Percentiles rank a stretch among this genome's conserved stretches.
These are phyloP conservation scores for Penicillium pulvis DNA, from an alignment of 495 filamentous ascomycete species.

Conservation along the genomic window DNA sequence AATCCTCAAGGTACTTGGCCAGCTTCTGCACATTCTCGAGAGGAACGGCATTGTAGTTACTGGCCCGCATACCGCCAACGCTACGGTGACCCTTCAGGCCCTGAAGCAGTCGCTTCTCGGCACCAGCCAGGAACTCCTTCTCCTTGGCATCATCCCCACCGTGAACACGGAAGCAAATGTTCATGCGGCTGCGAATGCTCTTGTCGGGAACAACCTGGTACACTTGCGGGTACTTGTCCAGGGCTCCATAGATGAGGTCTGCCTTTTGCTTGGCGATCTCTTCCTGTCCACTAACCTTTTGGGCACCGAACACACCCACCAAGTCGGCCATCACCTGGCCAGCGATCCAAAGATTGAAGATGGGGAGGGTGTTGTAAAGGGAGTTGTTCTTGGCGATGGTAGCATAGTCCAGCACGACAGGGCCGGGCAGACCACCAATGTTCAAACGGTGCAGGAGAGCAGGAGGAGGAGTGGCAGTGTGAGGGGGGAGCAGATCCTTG, in stretches of 20 bases:
- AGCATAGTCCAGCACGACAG: constrained; percentile 77
- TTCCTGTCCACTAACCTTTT: constrained; percentile 67
- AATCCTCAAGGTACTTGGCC: constrained; percentile 60
- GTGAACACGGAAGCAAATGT: constrained; percentile 81
- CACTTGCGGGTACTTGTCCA: constrained; percentile 69
- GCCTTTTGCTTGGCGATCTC: constrained; percentile 72
- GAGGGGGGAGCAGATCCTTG: constrained; percentile 72
- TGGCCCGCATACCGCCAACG: constrained; percentile 61
- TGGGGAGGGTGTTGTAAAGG: constrained; percentile 92
- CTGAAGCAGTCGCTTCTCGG: constrained; percentile 51
- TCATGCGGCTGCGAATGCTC: constrained; percentile 79
- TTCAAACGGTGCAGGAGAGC: constrained; percentile 68
- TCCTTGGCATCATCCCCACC: constrained; percentile 61
- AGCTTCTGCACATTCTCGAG: constrained; percentile 62
- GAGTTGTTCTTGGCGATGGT: constrained; percentile 84
- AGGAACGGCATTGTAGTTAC: constrained; percentile 64
- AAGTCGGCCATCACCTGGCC: constrained; percentile 77
- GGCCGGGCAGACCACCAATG: constrained; percentile 64
- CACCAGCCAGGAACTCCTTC: constrained; percentile 75
- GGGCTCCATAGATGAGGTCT: constrained; percentile 65
- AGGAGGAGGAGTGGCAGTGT: constrained; percentile 56
- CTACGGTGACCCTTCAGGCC: constrained; percentile 84
- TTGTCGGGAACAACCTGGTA: constrained; percentile 77
- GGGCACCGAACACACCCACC: constrained; percentile 56
- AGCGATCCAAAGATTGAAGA: constrained; percentile 90